Base-by-base conservation (phyloP, 2,329 filamentous ascomycete species). In the Acrocalymma vagum region DNA sequence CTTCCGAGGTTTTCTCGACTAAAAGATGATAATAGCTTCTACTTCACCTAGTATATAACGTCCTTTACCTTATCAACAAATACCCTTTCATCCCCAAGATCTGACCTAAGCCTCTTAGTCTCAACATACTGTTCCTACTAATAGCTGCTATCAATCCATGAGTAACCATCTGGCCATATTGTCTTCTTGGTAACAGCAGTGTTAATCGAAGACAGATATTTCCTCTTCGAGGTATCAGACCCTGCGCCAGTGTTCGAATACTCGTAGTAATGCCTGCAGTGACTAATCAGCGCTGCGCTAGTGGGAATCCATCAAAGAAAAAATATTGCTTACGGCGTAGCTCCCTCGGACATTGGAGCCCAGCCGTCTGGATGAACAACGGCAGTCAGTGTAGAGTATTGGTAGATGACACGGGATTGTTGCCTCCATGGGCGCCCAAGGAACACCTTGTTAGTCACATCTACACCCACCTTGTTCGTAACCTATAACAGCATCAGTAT, bases 301-400 rank as follows among this genome's bases (percentile, higher is more conserved):
- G n/a, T n/a, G n/a, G n/a, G n/a, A n/a, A n/a, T n/a, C 4, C 4
- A 9, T 10, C 2, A 21, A 14, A 18, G 16, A 17, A 23, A n/a
- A 13, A 40, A n/a, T n/a, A n/a, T n/a, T n/a, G n/a, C 37, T 33
- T 33, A 40, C 42, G 22, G 27, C 18, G 33, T 45, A 16, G 29
- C 42, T 32, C 11, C 35, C 15, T 18, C 31, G 60, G 1, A 83
- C 76, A 26, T 77, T 64, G 16, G 62, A 66, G 3, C 61, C 81
- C 82, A 85, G 0, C 82, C 82, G 0, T 76, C 76, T 0, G 72
- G 43, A 57, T 83, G 81, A 51, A 86, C 74, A 18, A 84, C 78
- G 15, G 66, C 58, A 10, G 69, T 72, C 63, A 86, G 68, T 15
- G 55, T 55, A 0, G 75, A 77, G 33, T 72, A 60, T 60, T 79